Evolutionary conservation across 176 grass and related monocot species (phyloP).

Genomic region (Panicum miliaceum): DNA sequence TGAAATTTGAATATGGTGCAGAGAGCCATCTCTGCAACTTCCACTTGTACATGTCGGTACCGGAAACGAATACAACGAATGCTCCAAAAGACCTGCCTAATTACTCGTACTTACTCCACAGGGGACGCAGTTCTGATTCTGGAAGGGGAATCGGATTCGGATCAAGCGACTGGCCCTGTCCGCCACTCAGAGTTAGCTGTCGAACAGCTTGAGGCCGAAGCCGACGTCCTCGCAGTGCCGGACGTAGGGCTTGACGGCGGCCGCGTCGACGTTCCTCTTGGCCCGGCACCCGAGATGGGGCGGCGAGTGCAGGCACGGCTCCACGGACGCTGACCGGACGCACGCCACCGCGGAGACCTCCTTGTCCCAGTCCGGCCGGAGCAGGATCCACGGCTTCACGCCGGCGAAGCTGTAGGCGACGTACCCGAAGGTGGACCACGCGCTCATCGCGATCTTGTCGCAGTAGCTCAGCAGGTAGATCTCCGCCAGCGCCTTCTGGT

Average conservation of each 20-base stretch:
- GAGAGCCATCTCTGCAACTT: slow-evolving; percentile 1
- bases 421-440: slow-evolving; percentile 95
- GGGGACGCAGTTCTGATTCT: background rate
- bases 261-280: slow-evolving; percentile 62
- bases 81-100: slow-evolving; percentile 8
- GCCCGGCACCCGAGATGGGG: slow-evolving; percentile 67
- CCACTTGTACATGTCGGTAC: slow-evolving; percentile 8
- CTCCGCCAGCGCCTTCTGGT: slow-evolving; percentile 87
- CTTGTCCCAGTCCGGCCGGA: slow-evolving; percentile 63
- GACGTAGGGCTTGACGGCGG: slow-evolving; percentile 60
- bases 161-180: background rate
- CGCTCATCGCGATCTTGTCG: slow-evolving; percentile 76
- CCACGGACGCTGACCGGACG: slow-evolving; percentile 66
- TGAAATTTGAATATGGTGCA: slow-evolving; percentile 43
- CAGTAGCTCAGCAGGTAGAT: slow-evolving; percentile 89
- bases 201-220: slow-evolving; percentile 76
- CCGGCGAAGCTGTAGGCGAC: slow-evolving; percentile 83
- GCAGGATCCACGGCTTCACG: slow-evolving; percentile 84
- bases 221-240: slow-evolving; percentile 89
- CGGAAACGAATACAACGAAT: slow-evolving; percentile 41
- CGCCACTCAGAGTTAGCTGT: slow-evolving; percentile 39
- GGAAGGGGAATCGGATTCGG: background rate
- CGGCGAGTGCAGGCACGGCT: slow-evolving; percentile 93
- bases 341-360: slow-evolving; percentile 66
- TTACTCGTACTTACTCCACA: slow-evolving; percentile 22